phyloP scores from a whole-genome alignment of 225 moss, liverwort and hornwort genomes.

The Antitrichia curtipendula region DNA sequence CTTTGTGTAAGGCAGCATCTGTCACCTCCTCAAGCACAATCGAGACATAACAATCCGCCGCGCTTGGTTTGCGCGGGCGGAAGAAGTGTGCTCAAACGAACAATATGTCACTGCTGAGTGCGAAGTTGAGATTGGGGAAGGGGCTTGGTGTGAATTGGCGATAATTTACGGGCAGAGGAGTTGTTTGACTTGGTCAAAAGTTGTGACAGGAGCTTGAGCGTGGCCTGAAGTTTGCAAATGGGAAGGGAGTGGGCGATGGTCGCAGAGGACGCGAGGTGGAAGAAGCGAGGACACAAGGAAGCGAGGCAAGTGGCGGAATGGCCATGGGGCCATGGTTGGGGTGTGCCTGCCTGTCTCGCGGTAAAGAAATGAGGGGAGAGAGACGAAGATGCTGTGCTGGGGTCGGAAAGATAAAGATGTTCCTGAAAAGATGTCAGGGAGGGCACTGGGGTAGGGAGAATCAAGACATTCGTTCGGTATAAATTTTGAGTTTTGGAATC shows the following conservation, averaged over 20 bases:
- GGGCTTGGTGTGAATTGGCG: not conserved
- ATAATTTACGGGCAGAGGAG: not conserved
- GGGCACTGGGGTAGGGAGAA: not conserved
- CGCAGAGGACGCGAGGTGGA: not conserved
- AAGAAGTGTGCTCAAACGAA: not conserved
- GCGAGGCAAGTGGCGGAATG: not conserved
- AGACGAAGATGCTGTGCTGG: not conserved
- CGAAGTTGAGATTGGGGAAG: not conserved
- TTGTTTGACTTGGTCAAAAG: not conserved
- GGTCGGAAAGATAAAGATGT: not conserved
- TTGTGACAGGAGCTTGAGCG: not conserved
- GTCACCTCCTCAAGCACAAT: not conserved
- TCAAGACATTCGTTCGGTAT: not conserved
- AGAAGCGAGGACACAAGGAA: not conserved
- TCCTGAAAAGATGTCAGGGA: not conserved
- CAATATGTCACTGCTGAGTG: not conserved
- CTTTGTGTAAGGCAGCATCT: not conserved
- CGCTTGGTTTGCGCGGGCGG: not conserved
- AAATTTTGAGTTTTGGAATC: too few relatives aligned
- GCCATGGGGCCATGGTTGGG: not conserved
- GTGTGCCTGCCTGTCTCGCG: slow-evolving; percentile 2
- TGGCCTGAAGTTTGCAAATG: not conserved
- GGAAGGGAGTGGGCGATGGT: not conserved
- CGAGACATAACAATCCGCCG: not conserved
- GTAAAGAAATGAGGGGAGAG: not conserved